phyloP scores from a whole-genome alignment of 345 rosid genomes.

The Corymbia maculata region DNA sequence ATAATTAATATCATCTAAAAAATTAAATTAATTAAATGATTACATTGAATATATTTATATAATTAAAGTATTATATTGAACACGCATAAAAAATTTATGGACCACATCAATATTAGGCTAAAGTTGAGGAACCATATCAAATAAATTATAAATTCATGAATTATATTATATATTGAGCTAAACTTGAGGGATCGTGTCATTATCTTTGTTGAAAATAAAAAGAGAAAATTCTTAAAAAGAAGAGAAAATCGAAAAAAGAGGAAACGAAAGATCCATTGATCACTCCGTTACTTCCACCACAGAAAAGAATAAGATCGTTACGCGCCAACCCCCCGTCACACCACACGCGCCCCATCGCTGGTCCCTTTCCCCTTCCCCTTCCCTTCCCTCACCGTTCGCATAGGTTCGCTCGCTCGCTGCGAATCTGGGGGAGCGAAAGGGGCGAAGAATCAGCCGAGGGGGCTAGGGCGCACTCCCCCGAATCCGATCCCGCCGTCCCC shows the following conservation, averaged over 20 bases:
- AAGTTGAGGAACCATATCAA: fast-evolving
- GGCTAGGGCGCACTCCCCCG: neutral
- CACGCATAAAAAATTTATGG: too few species aligned
- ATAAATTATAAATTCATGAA: too few species aligned
- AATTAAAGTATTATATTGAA: fast-evolving
- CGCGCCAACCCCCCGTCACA: neutral
- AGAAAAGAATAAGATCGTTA: neutral
- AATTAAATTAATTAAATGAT: too few species aligned
- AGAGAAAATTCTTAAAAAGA: neutral
- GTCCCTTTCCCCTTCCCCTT: neutral
- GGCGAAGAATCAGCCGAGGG: too few species aligned
- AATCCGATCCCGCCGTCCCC: neutral
- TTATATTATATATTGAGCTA: fast-evolving
- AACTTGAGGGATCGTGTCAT: too few species aligned
- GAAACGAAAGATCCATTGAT: neutral
- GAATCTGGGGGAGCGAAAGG: neutral
- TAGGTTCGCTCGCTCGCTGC: neutral
- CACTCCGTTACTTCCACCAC: neutral
- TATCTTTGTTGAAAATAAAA: too few species aligned
- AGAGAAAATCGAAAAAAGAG: neutral
- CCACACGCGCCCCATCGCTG: neutral
- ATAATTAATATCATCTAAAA: fast-evolving
- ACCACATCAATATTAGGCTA: too few species aligned
- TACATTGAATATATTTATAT: too few species aligned
- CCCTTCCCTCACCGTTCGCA: neutral